Conservation (phyloP, 208 protist genomes). For the Trypanosoma rangeli region DNA sequence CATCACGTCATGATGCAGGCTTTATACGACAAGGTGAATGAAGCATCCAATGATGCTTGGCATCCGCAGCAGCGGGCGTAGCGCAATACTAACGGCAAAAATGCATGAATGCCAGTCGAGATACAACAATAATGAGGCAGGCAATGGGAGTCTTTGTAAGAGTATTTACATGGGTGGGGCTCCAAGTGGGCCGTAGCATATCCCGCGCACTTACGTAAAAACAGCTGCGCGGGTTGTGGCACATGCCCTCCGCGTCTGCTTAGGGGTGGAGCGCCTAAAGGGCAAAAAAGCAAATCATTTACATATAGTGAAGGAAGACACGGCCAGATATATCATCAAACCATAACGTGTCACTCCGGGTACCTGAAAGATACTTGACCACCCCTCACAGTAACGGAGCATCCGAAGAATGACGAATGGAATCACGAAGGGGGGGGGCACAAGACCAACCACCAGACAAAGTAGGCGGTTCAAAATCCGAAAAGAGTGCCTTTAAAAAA, state of each 20-base stretch:
- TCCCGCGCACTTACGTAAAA: slow-evolving; percentile 57
- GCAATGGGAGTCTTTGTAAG: slow-evolving; percentile 44
- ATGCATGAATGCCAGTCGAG: slow-evolving; percentile 67
- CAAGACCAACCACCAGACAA: slow-evolving; percentile 55
- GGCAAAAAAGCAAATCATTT: slow-evolving; percentile 77
- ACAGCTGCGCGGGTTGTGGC: slow-evolving; percentile 38
- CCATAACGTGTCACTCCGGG: slow-evolving; percentile 69
- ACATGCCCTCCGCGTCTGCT: slow-evolving; percentile 23
- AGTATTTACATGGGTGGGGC: slow-evolving; percentile 42
- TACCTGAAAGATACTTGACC: slow-evolving; percentile 66
- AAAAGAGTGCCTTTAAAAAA: slow-evolving; percentile 55
- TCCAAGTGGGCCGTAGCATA: slow-evolving; percentile 63
- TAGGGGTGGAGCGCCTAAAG: slow-evolving; percentile 43
- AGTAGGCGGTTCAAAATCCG: slow-evolving; percentile 62
- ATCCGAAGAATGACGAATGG: slow-evolving; percentile 63
- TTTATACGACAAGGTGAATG: slow-evolving; percentile 66
- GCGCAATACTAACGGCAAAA: slow-evolving; percentile 46
- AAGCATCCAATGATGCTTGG: slow-evolving; percentile 79
- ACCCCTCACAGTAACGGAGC: slow-evolving; percentile 69
- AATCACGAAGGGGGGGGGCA: slow-evolving; percentile 39
- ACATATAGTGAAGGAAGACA: slow-evolving; percentile 55
- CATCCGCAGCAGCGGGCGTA: slow-evolving; percentile 68
- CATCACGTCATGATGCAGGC: slow-evolving; percentile 70
- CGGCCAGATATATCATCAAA: slow-evolving; percentile 45
- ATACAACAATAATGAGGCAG: slow-evolving; percentile 50